Evolutionary conservation across 306 rosid genomes (phyloP).

Genomic region (Quillaja saponaria): DNA sequence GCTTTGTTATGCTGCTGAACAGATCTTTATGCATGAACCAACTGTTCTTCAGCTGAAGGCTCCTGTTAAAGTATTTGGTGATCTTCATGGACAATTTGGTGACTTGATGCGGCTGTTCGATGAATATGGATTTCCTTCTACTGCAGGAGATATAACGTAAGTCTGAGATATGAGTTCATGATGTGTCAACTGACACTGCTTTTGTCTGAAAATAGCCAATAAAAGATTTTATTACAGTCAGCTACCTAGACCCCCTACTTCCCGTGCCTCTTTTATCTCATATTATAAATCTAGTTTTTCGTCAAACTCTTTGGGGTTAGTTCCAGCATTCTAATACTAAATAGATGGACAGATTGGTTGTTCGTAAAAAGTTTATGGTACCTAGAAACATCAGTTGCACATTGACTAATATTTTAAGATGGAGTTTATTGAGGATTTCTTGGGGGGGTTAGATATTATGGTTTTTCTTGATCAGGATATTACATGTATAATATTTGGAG

Average conservation of each 20-base stretch:
- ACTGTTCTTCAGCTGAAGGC: conserved; percentile 99
- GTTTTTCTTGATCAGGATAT: background rate
- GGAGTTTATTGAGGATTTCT: background rate
- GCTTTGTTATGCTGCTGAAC: conserved; percentile 99
- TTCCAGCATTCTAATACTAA: no score
- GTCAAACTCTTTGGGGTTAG: background rate
- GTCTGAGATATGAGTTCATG: conserved; percentile 37
- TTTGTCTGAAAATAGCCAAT: conserved; percentile 20
- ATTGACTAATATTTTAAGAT: background rate
- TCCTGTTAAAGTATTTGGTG: conserved; percentile 95
- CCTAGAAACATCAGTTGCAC: background rate
- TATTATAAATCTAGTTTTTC: conserved; percentile 19
- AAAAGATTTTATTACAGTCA: conserved; percentile 1
- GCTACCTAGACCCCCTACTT: no score
- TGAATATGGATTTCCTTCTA: conserved; percentile 99
- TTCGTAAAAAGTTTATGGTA: conserved; percentile 20
- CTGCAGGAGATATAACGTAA: conserved; percentile 98
- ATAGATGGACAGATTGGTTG: conserved; percentile 17
- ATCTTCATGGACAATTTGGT: conserved; percentile 99
- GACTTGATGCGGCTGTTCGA: conserved; percentile 98
- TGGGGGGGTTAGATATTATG: background rate
- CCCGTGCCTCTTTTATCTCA: background rate
- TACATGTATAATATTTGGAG: background rate
- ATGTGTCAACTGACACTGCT: conserved; percentile 22
- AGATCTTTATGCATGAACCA: conserved; percentile 94